Conservation (phyloP, 2,329 filamentous ascomycete species). For the Pseudocercospora pini-densiflorae region DNA sequence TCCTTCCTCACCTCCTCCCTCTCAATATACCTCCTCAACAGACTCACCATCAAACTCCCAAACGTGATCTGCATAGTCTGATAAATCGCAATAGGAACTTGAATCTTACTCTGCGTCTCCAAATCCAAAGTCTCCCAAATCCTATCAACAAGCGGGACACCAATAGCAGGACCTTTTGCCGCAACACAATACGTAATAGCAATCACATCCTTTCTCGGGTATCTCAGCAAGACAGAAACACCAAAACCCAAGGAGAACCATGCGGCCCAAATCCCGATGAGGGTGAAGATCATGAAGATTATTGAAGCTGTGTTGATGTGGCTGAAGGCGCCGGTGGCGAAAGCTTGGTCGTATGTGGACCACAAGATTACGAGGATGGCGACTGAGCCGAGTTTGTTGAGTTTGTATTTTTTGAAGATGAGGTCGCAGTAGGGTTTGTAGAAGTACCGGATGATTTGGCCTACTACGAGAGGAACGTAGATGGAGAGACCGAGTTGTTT, state of each 20-base stretch:
- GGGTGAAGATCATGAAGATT: slow-evolving; percentile 69
- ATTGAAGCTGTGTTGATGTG: slow-evolving; percentile 66
- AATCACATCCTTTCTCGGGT: slow-evolving; percentile 66
- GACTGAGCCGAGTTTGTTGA: slow-evolving; percentile 50
- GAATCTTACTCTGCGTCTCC: slow-evolving; percentile 61
- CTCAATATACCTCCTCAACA: slow-evolving; percentile 43
- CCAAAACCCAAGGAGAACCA: slow-evolving; percentile 66
- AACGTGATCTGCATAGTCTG: slow-evolving; percentile 50
- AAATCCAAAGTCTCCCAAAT: slow-evolving; percentile 67
- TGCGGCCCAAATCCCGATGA: slow-evolving; percentile 64
- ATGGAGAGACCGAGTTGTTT: slow-evolving; percentile 72
- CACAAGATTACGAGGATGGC: slow-evolving; percentile 58
- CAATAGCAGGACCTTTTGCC: slow-evolving; percentile 72
- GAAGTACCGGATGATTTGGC: slow-evolving; percentile 62
- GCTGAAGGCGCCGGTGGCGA: slow-evolving; percentile 64
- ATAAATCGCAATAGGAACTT: slow-evolving; percentile 68
- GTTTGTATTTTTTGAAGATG: slow-evolving; percentile 54
- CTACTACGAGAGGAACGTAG: slow-evolving; percentile 64
- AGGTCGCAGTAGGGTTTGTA: slow-evolving; percentile 60
- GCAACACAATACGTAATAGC: slow-evolving; percentile 75
- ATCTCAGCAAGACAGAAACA: slow-evolving; percentile 56
- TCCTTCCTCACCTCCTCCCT: slow-evolving; percentile 1
- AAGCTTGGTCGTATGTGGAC: slow-evolving; percentile 69
- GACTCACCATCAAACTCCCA: slow-evolving; percentile 47
- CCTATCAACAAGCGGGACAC: slow-evolving; percentile 68